Evolutionary conservation across 805 yeast species (phyloP).

Genomic region (Metschnikowia anglica): DNA sequence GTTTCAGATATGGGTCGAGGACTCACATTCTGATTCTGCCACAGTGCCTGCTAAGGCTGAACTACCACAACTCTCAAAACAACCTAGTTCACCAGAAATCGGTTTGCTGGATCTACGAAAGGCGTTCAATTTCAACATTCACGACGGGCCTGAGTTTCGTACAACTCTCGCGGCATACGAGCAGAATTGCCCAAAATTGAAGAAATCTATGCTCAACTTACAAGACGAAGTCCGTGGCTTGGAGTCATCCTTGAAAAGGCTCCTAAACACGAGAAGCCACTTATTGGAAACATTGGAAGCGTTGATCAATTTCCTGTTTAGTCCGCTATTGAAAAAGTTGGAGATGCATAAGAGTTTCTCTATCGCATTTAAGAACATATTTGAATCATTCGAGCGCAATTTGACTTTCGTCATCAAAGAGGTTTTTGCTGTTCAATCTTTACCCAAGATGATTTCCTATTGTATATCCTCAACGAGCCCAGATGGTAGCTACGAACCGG

Average conservation of each 20-base stretch:
- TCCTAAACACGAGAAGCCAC: conserved; percentile 21
- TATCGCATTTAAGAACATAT: conserved; percentile 23
- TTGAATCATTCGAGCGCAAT: conserved; percentile 36
- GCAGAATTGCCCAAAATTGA: conserved; percentile 28
- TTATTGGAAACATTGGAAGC: conserved; percentile 26
- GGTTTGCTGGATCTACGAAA: conserved; percentile 20
- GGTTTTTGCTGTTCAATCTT: conserved; percentile 29
- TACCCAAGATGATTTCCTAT: conserved; percentile 28
- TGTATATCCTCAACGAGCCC: conserved; percentile 12
- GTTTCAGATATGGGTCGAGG: conserved; percentile 9
- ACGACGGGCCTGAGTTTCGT: conserved; percentile 47
- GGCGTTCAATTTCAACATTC: conserved; percentile 35
- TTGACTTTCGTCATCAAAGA: conserved; percentile 28
- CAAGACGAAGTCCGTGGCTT: conserved; percentile 34
- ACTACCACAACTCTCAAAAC: not conserved
- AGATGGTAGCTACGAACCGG: conserved; percentile 23
- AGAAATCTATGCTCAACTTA: conserved; percentile 23
- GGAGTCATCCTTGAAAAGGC: conserved; percentile 27
- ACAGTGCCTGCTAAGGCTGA: conserved; percentile 1
- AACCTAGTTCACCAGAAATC: conserved; percentile 5
- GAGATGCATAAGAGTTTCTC: conserved; percentile 30
- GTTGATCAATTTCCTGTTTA: conserved; percentile 27
- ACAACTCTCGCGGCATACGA: conserved; percentile 34
- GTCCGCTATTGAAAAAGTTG: conserved; percentile 24
- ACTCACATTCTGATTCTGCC: not conserved